These are phyloP conservation scores for Arctium lappa DNA, from an alignment of 129 eudicot genomes.

Conservation along the genomic window DNA sequence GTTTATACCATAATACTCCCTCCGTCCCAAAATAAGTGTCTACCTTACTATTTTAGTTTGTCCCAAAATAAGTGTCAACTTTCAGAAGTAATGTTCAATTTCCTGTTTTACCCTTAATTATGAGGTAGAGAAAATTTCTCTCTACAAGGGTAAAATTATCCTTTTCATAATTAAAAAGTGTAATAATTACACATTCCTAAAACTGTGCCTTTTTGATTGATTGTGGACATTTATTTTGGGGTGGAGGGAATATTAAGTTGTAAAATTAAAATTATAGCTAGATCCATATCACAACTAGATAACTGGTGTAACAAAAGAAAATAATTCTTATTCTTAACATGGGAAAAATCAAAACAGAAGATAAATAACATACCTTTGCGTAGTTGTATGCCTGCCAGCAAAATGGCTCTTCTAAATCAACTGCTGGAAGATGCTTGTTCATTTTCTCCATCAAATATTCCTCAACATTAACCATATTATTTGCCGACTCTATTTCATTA, in stretches of 20 bases:
- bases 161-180: too few relatives aligned
- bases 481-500: slow-evolving; percentile 56
- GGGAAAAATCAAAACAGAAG: neutral
- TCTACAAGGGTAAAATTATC: too few relatives aligned
- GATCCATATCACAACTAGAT: neutral
- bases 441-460: slow-evolving; percentile 82
- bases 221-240: too few relatives aligned
- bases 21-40: too few relatives aligned
- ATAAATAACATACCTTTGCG: slow-evolving; percentile 57
- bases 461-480: slow-evolving; percentile 72
- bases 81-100: too few relatives aligned
- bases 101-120: too few relatives aligned
- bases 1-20: too few relatives aligned
- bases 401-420: slow-evolving; percentile 94
- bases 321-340: neutral
- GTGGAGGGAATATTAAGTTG: neutral
- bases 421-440: slow-evolving; percentile 81
- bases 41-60: too few relatives aligned
- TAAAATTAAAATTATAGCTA: neutral
- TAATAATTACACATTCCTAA: too few relatives aligned
- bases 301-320: neutral
- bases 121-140: too few relatives aligned
- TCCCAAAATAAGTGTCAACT: too few relatives aligned
- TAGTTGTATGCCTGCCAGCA: slow-evolving; percentile 94
- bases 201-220: too few relatives aligned